A percentile compares a stretch with the other conserved stretches of the same genome.
Conservation (phyloP, 2,329 filamentous ascomycete species). For the Pezicula neosporulosa region DNA sequence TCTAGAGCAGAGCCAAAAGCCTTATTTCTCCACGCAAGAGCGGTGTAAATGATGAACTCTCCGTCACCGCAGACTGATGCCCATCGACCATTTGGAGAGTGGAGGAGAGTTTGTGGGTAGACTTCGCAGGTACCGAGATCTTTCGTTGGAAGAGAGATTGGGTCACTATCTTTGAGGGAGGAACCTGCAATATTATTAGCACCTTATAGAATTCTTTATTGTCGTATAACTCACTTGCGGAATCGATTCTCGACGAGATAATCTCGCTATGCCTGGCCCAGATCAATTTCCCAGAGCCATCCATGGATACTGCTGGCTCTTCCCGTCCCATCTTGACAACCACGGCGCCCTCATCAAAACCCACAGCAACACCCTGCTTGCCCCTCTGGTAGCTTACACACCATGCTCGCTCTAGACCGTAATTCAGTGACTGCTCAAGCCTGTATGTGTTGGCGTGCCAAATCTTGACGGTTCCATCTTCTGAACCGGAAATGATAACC, state of each 20-base stretch:
- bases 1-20: conserved; percentile 93
- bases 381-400: conserved; percentile 95
- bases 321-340: conserved; percentile 97
- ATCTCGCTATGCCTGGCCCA: conserved; percentile 96
- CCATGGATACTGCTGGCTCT: conserved; percentile 97
- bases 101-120: conserved; percentile 89
- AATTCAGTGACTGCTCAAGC: conserved; percentile 92
- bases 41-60: conserved; percentile 98
- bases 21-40: conserved; percentile 94
- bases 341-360: conserved; percentile 96
- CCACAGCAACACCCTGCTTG: conserved; percentile 90
- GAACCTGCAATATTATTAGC: conserved; percentile 54
- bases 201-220: neutral
- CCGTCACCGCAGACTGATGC: conserved; percentile 91
- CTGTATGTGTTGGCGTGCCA: conserved; percentile 99
- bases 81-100: conserved; percentile 93
- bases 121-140: conserved; percentile 95
- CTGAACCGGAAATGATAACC: conserved; percentile 95
- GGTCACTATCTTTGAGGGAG: conserved; percentile 80
- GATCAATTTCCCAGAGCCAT: conserved; percentile 89
- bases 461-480: conserved; percentile 95
- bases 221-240: conserved; percentile 51
- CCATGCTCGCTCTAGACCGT: conserved; percentile 94
- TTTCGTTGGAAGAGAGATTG: conserved; percentile 84
- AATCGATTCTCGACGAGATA: conserved; percentile 91